Evolutionary conservation across 1,284 basidiomycete genomes (phyloP), one percentile per base, ranked within the genome.

Genomic region (Boletus semigastroideus): DNA sequence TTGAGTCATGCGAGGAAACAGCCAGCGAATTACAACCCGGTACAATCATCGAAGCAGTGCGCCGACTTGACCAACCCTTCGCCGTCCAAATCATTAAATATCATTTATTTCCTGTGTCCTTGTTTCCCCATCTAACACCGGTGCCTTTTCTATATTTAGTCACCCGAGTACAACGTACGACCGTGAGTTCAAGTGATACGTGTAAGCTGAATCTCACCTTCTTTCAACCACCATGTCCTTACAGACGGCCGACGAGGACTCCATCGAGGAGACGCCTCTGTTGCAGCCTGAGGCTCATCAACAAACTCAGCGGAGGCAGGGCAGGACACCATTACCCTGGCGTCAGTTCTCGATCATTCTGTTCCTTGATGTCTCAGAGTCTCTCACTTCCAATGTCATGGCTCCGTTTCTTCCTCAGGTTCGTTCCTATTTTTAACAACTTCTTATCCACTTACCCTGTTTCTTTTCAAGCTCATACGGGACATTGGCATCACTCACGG

Each of bases 401-500:
- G 74, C 76, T 27, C 82, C 81, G 12, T 78, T 78, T 51, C 67
- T 75, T 14, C 69, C 65, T 16, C 64, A 74, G 57, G 72, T 73
- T 25, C 52, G 72, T 57, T 28, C 10, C 5, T 7, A 2, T 31
- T 27, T 1, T 13, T n/a, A 65, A 57, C 66, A 46, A 3, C 4
- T 20, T 17, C 19, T 55, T 36, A 1, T 44, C 3, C 2, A 50
- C 25, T 25, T 7, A 33, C 16, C 8, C 17, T 0, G 9, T 5
- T 41, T 11, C 42, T 38, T 39, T 46, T 52, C 19, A 52, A 81
- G 78, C 67, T 82, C 30, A 73, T 82, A 34, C 78, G 84, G 31
- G 84, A 85, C 58, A 74, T 87, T 53, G 86, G 84, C 19, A 78
- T 90, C 17, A 89, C 87, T 31, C 69, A 82, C 58, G 87, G 78